Evolutionary conservation across 2,329 filamentous ascomycete genomes (phyloP), one percentile per base, ranked within the genome.

Genomic region (Pseudogymnoascus sp.): DNA sequence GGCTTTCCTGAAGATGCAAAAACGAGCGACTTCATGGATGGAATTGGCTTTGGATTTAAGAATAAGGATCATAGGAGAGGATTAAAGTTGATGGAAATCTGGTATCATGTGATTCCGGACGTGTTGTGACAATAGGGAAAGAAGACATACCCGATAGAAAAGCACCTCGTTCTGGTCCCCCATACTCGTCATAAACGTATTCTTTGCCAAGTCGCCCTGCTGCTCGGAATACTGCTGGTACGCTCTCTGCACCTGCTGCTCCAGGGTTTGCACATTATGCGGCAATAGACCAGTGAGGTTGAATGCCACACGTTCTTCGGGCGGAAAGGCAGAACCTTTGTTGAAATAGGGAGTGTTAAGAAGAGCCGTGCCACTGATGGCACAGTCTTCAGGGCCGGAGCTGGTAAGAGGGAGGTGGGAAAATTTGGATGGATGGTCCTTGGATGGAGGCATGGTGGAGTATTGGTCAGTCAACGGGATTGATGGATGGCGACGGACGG

Each of bases 81-180:
- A 16, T 38, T 38, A n/a, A 38, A n/a, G 1, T 6, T 1, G 3
- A 16, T n/a, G 5, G 16, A 41, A 22, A 22, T 41, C 40, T 22
- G 12, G 26, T 22, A 56, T 56, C 50, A 35, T 56, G 26, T 56
- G 50, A 56, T 22, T 33, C 5, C 22, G 6, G 7, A 56, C 22
- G 50, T 22, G 11, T 22, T 33, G 50, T 1, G 16, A 56, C 50
- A 22, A 8, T 22, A 56, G 16, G 6, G 10, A 56, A 64, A 33
- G 14, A 4, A 26, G 33, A 66, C 76, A 66, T 68, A 89, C 88
- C 73, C 81, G 86, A 74, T 87, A 96, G 73, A 90, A 96, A 1
- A 96, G 75, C 0, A 96, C 89, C 65, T 89, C 84, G 75, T 95
- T 96, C 75, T 96, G 92, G 69, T 91, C 86, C 71, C 91, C 92